Base-by-base conservation (phyloP, 2,329 filamentous ascomycete species). In the Leptographium flavum region DNA sequence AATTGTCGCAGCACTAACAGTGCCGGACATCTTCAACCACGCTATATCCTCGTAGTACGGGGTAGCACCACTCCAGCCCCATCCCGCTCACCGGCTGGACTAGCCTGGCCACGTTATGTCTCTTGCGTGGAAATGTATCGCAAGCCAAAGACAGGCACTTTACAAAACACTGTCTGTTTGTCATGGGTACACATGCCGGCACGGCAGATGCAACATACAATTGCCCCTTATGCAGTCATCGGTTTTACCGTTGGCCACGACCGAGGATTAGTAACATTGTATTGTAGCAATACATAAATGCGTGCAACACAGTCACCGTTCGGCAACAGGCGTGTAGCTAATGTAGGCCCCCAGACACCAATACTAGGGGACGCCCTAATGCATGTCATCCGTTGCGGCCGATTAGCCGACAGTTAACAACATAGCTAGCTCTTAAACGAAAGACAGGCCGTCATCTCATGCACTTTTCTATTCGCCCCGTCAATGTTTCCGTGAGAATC, bases 21-120 rank as follows among this genome's bases (percentile, higher is more conserved):
- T 32, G 32, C 41, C 41, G 41, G 41, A 36, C 31, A 2, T 28
- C 21, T n/a, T 43, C 32, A 15, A 19, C 41, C 28, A 23, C 41
- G 36, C 31, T 31, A 31, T 43, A 43, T 43, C 27, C n/a, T n/a
- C n/a, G n/a, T 36, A 25, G 21, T 30, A 43, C 23, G 41, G 40
- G 41, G 41, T 43, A 35, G 41, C 41, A 43, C 41, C 41, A 37
- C 41, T 43, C 31, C 28, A 36, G 41, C 31, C 41, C 28, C 41
- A 23, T 27, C 21, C 35, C 23, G 41, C 41, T 43, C 41, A 43
- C 41, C 41, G 41, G 41, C 33, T 27, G 23, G 36, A 43, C 30
- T 43, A 43, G 41, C 22, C 31, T 27, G 30, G 31, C 41, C 30
- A 42, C 30, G 40, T 36, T 35, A 32, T 36, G 9, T 27, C 40